These are phyloP conservation scores for Carex myosuroides DNA, from an alignment of 176 grass and related monocot species.

Conservation along the genomic window DNA sequence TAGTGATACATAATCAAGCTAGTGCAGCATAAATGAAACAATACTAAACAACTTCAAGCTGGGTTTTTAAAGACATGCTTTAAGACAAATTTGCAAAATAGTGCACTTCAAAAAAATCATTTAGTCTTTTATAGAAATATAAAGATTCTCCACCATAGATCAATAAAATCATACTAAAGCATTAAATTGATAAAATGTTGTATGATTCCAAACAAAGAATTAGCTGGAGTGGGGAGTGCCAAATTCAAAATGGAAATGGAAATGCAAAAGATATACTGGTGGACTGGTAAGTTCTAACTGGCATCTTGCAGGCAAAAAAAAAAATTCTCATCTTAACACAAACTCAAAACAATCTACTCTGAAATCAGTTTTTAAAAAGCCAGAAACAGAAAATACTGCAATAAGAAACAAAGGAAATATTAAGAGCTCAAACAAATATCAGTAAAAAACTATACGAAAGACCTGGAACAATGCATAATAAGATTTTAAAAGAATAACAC, in stretches of 20 bases:
- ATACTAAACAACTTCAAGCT: not conserved
- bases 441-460: not conserved
- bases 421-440: not conserved
- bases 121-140: not conserved
- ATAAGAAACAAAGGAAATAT: not conserved
- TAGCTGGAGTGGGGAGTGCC: not conserved
- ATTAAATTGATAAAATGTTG: not conserved
- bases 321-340: not conserved
- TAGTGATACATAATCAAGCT: conserved; percentile 1
- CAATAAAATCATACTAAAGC: not conserved
- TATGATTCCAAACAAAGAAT: not conserved
- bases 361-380: not conserved
- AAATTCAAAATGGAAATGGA: not conserved
- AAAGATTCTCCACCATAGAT: not conserved
- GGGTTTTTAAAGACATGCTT: not conserved
- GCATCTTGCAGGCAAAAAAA: not conserved
- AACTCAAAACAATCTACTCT: not conserved
- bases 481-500: not conserved
- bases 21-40: not conserved
- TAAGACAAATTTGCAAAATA: not conserved
- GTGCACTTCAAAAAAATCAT: not conserved
- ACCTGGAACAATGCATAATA: not conserved
- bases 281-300: not conserved
- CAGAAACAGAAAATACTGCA: not conserved
- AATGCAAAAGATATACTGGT: not conserved